Evolutionary conservation across 257 asterid species (phyloP).

Genomic region (Solanum neorickii): DNA sequence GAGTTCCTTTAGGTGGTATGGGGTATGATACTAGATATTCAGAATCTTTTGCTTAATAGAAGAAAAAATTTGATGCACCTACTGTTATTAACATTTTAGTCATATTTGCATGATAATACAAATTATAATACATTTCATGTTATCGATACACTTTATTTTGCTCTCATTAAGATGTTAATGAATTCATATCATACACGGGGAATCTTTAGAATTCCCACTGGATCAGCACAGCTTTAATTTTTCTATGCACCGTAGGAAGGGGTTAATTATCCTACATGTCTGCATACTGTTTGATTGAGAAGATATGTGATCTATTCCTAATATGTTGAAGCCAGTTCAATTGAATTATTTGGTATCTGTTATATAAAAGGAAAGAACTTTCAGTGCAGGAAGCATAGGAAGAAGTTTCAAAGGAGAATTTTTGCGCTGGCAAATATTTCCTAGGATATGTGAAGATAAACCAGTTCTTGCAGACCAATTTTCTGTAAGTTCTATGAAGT

Average conservation of each 20-base stretch:
- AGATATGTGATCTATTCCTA: neutral
- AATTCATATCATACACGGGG: neutral
- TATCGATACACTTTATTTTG: neutral
- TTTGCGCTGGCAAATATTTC: slow-evolving; percentile 88
- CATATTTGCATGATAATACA: neutral
- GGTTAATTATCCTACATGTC: neutral
- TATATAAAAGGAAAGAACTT: slow-evolving; percentile 10
- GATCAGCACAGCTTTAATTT: neutral
- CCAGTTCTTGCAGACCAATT: slow-evolving; percentile 86
- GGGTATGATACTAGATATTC: slow-evolving; percentile 41
- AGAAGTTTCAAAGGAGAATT: slow-evolving; percentile 94
- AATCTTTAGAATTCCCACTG: neutral
- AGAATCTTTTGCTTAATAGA: neutral
- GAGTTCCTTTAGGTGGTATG: slow-evolving; percentile 94
- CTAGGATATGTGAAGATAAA: slow-evolving; percentile 78
- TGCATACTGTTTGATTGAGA: neutral
- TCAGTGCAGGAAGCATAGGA: slow-evolving; percentile 98
- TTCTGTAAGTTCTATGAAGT: slow-evolving; percentile 56
- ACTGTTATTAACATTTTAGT: neutral
- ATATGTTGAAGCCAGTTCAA: neutral
- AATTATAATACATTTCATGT: neutral
- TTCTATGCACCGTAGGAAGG: neutral
- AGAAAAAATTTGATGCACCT: neutral
- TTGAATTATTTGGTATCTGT: neutral
- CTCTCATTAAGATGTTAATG: neutral